phyloP scores from a whole-genome alignment of 1,284 basidiomycete species.

The Pseudozyma sp. region DNA sequence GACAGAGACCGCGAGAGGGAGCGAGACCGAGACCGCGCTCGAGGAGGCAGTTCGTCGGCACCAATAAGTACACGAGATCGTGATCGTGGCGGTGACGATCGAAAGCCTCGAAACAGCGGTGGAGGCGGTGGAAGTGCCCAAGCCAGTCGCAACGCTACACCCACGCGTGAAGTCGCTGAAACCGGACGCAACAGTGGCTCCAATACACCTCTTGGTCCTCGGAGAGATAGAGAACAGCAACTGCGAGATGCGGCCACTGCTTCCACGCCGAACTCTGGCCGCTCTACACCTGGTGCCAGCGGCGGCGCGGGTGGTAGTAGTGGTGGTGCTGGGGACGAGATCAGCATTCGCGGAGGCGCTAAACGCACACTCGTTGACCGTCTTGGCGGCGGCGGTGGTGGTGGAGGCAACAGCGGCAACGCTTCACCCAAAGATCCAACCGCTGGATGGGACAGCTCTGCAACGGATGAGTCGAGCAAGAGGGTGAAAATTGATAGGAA shows the following conservation, averaged over 20 bases:
- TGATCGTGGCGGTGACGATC: constrained; percentile 10
- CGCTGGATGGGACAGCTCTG: constrained; percentile 5
- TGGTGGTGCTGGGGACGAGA: constrained; percentile 16
- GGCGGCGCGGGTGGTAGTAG: constrained; percentile 6
- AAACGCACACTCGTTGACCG: constrained; percentile 42
- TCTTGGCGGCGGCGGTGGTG: constrained; percentile 15
- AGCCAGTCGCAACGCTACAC: constrained; percentile 32
- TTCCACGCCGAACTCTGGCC: constrained; percentile 17
- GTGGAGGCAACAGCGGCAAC: background rate
- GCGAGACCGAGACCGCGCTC: constrained; percentile 6
- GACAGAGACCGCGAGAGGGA: constrained; percentile 19
- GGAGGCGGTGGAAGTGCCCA: constrained; percentile 16
- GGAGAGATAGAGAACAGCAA: constrained; percentile 32
- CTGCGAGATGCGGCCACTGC: constrained; percentile 20
- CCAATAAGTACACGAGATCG: constrained; percentile 1
- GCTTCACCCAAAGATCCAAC: constrained; percentile 3
- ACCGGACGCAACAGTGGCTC: constrained; percentile 13
- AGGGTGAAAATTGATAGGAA: constrained; percentile 37
- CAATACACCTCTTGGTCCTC: constrained; percentile 25
- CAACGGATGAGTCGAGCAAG: constrained; percentile 19
- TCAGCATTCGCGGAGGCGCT: constrained; percentile 30
- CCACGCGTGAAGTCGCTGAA: constrained; percentile 19
- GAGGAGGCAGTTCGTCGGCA: constrained; percentile 3
- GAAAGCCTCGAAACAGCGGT: constrained; percentile 8
- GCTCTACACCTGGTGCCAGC: constrained; percentile 4